phyloP scores from a whole-genome alignment of 176 grass and related monocot species.

The Zea mays region DNA sequence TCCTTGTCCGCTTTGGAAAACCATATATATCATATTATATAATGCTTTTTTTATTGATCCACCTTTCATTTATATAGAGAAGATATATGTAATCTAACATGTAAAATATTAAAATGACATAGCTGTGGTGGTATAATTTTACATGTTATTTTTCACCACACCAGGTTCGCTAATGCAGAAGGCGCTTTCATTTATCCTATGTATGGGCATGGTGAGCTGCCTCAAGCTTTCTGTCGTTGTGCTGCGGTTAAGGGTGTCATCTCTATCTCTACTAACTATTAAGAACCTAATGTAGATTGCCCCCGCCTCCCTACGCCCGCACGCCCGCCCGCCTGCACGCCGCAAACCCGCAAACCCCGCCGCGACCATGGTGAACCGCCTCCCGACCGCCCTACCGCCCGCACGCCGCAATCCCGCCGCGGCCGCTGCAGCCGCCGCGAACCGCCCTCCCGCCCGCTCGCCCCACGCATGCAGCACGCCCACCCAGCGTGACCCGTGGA shows the following conservation, averaged over 20 bases:
- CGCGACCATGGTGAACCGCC: too few species aligned
- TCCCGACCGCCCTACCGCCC: too few species aligned
- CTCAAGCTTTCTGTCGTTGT: constrained; percentile 95
- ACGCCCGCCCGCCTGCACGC: too few species aligned
- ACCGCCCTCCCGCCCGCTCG: too few species aligned
- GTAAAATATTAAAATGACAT: constrained; percentile 2
- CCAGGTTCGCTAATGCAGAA: constrained; percentile 86
- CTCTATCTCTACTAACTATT: too few species aligned
- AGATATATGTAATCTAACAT: constrained; percentile 21
- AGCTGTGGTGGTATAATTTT: background rate
- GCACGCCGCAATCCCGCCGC: too few species aligned
- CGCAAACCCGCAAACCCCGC: too few species aligned
- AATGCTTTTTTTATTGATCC: constrained; percentile 5
- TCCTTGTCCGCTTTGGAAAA: constrained; percentile 22
- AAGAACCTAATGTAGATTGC: too few species aligned
- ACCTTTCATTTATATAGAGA: background rate
- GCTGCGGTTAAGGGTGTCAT: constrained; percentile 94
- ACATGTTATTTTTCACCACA: constrained; percentile 18
- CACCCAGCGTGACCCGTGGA: too few species aligned
- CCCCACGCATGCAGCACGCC: too few species aligned
- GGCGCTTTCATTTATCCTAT: constrained; percentile 93
- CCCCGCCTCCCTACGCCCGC: too few species aligned
- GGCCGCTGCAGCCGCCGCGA: too few species aligned
- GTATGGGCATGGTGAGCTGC: constrained; percentile 94
- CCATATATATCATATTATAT: constrained; percentile 12